A percentile compares a stretch with the other conserved stretches of the same genome.
Evolutionary conservation across 768 basidiomycete genomes (phyloP).

Genomic region (Jaapia argillacea): DNA sequence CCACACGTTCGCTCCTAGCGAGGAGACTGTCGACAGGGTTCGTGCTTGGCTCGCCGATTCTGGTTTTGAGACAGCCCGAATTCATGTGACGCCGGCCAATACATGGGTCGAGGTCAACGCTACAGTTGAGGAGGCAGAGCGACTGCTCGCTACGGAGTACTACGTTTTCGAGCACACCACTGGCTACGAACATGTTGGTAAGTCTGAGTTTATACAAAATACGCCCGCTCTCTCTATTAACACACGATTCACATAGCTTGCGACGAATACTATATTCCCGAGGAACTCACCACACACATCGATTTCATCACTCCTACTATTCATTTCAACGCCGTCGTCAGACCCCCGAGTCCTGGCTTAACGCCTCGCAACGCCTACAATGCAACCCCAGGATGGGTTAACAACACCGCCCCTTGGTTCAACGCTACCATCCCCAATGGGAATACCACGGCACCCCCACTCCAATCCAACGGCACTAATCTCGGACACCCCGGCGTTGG

Average conservation of each 20-base stretch:
- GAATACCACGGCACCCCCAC: too few relatives aligned
- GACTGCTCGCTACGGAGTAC: conserved; percentile 32
- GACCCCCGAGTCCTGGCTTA: neutral
- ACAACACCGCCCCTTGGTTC: too few relatives aligned
- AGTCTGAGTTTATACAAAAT: neutral
- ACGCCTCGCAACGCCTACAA: neutral
- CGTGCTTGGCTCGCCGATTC: conserved; percentile 26
- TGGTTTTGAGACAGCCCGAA: conserved; percentile 19
- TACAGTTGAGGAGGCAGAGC: conserved; percentile 30
- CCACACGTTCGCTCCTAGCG: conserved; percentile 31
- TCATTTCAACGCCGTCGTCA: conserved; percentile 6
- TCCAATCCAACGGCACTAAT: too few relatives aligned
- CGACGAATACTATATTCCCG: conserved; percentile 9
- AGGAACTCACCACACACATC: conserved; percentile 8
- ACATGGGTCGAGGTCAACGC: conserved; percentile 21
- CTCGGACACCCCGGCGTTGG: neutral
- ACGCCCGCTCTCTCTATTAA: neutral
- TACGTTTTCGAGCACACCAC: conserved; percentile 26
- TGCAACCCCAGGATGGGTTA: too few relatives aligned
- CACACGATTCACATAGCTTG: conserved; percentile 6
- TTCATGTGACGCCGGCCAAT: neutral
- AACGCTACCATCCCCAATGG: too few relatives aligned
- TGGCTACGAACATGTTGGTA: conserved; percentile 1
- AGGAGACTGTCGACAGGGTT: conserved; percentile 26
- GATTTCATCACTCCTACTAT: conserved; percentile 10